phyloP scores from a whole-genome alignment of 768 basidiomycete species.

The Suillus subaureus region DNA sequence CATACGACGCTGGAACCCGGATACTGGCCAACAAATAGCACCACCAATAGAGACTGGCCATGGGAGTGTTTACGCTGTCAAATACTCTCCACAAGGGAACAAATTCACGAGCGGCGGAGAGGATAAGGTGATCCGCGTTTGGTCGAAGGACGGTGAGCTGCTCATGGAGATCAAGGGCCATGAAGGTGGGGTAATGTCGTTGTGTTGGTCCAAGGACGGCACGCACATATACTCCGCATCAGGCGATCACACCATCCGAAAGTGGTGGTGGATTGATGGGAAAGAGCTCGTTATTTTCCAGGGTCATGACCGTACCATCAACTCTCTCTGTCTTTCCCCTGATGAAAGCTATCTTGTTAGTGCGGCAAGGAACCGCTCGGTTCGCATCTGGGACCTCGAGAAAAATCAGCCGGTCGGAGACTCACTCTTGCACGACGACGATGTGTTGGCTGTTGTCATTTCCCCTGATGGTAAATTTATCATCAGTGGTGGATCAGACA shows the following conservation, averaged over 20 bases:
- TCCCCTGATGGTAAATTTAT: conserved; percentile 80
- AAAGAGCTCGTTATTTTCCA: background rate
- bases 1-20: background rate
- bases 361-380: background rate
- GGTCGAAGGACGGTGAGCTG: background rate
- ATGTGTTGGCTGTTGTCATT: conserved; percentile 74
- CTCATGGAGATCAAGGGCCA: background rate
- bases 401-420: conserved; percentile 21
- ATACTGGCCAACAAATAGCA: background rate
- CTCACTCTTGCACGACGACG: conserved; percentile 74
- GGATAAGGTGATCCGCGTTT: too few relatives aligned
- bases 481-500: conserved; percentile 80
- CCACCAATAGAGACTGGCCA: background rate
- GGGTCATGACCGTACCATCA: background rate
- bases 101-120: too few relatives aligned
- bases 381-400: background rate
- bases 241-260: background rate
- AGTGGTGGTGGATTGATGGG: background rate
- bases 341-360: background rate
- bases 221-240: background rate
- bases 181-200: background rate
- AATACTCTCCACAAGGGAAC: too few relatives aligned
- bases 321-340: background rate
- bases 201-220: background rate
- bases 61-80: background rate